Evolutionary conservation across 2,329 filamentous ascomycete genomes (phyloP), one percentile per base, ranked within the genome.

Genomic region (Ophiostoma triangulosporum): DNA sequence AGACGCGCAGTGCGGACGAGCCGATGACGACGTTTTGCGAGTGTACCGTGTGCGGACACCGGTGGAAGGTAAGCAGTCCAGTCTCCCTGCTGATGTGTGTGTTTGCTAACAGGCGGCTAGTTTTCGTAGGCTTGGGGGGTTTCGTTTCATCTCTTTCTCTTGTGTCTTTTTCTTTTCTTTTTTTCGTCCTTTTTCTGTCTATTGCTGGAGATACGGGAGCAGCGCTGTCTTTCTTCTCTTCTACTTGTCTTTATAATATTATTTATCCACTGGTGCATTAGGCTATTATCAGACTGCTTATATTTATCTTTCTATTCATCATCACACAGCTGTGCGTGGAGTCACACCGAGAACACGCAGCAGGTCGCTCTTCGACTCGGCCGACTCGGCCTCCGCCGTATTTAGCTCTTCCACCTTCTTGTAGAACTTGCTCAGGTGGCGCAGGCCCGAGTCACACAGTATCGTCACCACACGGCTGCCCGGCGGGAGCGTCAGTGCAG

Each of bases 1-100:
- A 98, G 75, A 98, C 93, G 15, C 79, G 93, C 59, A 86, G 81
- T 72, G 93, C 93, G 60, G 93, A 98, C 78, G 93, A 97, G 71
- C 91, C 91, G 60, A 86, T 86, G 82, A 86, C 82, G 57, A 86
- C 82, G 33, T 86, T 86, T 67, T 86, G 82, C 69, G 80, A 84
- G 65, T 86, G 82, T 64, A 80, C 79, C 64, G 73, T 78, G 58
- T 86, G 82, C 63, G 82, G 82, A 48, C 76, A 86, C 64, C 75
- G 81, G 53, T 86, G 82, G 82, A 86, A 86, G 78, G 81, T 83
- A 71, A 66, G 75, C 7, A 9, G 14, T 9, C 6, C 17, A 17
- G 35, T 20, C 6, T 24, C 11, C 14, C 3, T 38, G 20, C 12
- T 14, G 2, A 4, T 26, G 8, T 38, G 17, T 48, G 3, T 31